phyloP scores from a whole-genome alignment of 352 stramenopile genomes.

The Blastocystis sp. region DNA sequence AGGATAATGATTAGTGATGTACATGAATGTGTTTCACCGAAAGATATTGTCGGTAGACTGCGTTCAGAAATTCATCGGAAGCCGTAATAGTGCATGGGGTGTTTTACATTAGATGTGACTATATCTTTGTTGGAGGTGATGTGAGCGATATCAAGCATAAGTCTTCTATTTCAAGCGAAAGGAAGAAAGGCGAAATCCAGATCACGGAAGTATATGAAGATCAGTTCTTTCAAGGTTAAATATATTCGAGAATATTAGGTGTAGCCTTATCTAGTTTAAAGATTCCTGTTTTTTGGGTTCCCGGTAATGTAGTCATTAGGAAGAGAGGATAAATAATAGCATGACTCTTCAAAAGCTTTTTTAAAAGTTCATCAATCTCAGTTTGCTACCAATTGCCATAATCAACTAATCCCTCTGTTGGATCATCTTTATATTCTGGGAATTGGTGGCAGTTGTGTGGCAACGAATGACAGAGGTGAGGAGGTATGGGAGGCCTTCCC shows the following conservation, averaged over 20 bases:
- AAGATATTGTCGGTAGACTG: neutral
- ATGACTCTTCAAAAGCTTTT: slow-evolving; percentile 12
- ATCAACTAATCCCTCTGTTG: neutral
- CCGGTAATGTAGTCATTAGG: slow-evolving; percentile 15
- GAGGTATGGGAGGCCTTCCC: slow-evolving; percentile 8
- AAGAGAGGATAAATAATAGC: neutral
- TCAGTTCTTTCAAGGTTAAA: neutral
- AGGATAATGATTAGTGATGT: neutral
- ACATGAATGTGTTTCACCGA: neutral
- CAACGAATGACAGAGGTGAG: neutral
- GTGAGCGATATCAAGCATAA: neutral
- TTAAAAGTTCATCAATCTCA: neutral
- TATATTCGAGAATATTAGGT: neutral
- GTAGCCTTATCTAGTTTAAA: too few relatives aligned
- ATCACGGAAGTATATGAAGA: neutral
- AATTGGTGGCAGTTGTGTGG: slow-evolving; percentile 27
- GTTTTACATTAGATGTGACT: slow-evolving; percentile 34
- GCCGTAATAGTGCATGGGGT: neutral
- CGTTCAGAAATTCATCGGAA: neutral
- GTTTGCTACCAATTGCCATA: neutral
- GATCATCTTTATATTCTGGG: slow-evolving; percentile 5
- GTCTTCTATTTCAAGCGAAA: neutral
- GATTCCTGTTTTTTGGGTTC: slow-evolving; percentile 48
- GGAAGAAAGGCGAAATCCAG: neutral
- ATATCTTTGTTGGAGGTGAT: slow-evolving; percentile 38